Percentiles rank a stretch among this genome's conserved stretches.
Evolutionary conservation across 2,329 filamentous ascomycete genomes (phyloP).

Genomic region (Aspergillus proliferans): DNA sequence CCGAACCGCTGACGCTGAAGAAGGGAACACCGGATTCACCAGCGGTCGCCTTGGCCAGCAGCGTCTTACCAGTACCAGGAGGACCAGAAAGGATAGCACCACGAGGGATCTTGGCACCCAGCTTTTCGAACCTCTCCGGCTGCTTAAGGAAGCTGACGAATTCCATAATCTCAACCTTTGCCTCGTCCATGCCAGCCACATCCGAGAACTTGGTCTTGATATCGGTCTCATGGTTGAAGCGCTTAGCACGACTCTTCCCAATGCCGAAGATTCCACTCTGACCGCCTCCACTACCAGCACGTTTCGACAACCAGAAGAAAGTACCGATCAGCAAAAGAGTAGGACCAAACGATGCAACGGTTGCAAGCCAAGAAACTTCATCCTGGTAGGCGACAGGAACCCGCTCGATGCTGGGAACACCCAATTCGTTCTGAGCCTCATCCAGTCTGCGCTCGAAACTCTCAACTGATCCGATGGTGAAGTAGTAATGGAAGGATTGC

Average conservation of each 20-base stretch:
- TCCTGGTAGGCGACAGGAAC: conserved; percentile 86
- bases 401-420: conserved; percentile 77
- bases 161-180: conserved; percentile 98
- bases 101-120: conserved; percentile 95
- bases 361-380: conserved; percentile 67
- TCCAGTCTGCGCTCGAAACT: conserved; percentile 86
- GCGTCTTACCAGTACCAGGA: conserved; percentile 94
- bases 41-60: conserved; percentile 93
- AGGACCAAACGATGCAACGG: conserved; percentile 74
- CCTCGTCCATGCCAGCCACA: conserved; percentile 96
- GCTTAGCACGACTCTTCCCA: conserved; percentile 89
- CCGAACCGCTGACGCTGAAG: conserved; percentile 96
- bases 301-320: conserved; percentile 70
- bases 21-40: conserved; percentile 96
- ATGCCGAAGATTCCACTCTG: conserved; percentile 86
- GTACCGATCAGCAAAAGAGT: conserved; percentile 80
- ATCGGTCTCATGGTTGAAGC: conserved; percentile 94
- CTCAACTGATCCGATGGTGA: conserved; percentile 91
- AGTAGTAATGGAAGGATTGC: conserved; percentile 76
- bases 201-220: conserved; percentile 96
- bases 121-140: conserved; percentile 82
- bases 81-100: conserved; percentile 96
- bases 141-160: conserved; percentile 97
- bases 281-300: conserved; percentile 61
- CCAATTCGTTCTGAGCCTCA: conserved; percentile 77